phyloP scores from a whole-genome alignment of 2,329 filamentous ascomycete genomes.

The Colletotrichum orbiculare region DNA sequence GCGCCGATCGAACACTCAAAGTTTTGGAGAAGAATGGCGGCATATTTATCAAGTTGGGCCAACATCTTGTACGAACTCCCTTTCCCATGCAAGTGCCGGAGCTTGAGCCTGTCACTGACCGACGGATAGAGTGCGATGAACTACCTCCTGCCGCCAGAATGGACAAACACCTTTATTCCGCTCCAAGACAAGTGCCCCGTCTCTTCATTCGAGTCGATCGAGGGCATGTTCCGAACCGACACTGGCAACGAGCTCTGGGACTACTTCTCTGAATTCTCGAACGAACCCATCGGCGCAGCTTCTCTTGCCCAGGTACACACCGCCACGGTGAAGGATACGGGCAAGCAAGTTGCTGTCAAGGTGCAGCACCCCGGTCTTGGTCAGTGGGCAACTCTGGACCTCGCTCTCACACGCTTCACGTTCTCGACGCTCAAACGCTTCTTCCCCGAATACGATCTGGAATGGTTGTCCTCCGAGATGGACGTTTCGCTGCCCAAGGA shows the following conservation, averaged over 20 bases:
- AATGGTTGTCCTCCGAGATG: constrained; percentile 96
- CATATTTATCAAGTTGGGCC: constrained; percentile 97
- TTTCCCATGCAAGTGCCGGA: neutral
- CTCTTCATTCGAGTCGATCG: constrained; percentile 87
- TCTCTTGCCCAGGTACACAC: constrained; percentile 95
- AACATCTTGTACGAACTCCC: constrained; percentile 75
- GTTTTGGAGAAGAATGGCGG: constrained; percentile 96
- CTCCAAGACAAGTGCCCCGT: constrained; percentile 96
- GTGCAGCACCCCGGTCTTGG: constrained; percentile 92
- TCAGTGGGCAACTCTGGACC: constrained; percentile 89
- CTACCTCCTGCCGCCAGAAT: constrained; percentile 89
- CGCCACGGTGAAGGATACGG: constrained; percentile 83
- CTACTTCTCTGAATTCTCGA: constrained; percentile 87
- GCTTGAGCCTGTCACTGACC: constrained; percentile 36
- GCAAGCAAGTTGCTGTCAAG: constrained; percentile 93
- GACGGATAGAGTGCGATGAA: constrained; percentile 84
- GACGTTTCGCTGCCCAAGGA: constrained; percentile 90
- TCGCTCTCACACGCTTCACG: constrained; percentile 86
- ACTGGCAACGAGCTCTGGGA: constrained; percentile 83
- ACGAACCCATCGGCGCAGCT: constrained; percentile 86
- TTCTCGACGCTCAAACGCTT: constrained; percentile 91
- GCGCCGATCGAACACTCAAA: constrained; percentile 85
- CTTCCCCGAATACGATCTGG: constrained; percentile 97
- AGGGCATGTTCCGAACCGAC: constrained; percentile 86
- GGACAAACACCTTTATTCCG: constrained; percentile 95